These are phyloP conservation scores for Balansia obtecta DNA, from an alignment of 2,329 filamentous ascomycete species.

Conservation along the genomic window DNA sequence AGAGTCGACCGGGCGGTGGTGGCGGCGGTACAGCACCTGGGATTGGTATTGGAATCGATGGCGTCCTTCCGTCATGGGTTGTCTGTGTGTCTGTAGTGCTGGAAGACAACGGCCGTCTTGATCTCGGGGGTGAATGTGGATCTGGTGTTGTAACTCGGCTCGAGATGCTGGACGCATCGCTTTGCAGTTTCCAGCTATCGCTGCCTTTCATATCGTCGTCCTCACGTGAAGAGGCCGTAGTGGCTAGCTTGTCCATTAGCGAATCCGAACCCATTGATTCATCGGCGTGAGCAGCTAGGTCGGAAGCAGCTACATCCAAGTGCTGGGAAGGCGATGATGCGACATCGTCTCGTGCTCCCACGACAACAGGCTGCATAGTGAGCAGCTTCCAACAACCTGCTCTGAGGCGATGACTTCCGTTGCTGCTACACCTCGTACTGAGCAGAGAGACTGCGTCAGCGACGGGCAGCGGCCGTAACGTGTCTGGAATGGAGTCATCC, in stretches of 20 bases:
- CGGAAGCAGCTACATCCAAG: background rate
- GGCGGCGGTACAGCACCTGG: constrained; percentile 5
- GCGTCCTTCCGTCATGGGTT: constrained; percentile 7
- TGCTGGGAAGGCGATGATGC: background rate
- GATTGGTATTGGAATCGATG: constrained; percentile 6
- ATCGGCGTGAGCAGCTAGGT: background rate
- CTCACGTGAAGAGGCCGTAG: constrained; percentile 15
- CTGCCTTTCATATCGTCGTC: constrained; percentile 15
- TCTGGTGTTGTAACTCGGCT: constrained; percentile 18
- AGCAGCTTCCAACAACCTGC: background rate
- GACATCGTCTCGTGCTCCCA: background rate
- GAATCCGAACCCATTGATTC: background rate
- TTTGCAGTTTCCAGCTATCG: constrained; percentile 15
- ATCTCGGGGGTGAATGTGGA: constrained; percentile 9
- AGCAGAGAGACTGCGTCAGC: constrained; percentile 7
- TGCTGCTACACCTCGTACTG: constrained; percentile 3
- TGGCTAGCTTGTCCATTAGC: constrained; percentile 4
- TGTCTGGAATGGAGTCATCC: constrained; percentile 6
- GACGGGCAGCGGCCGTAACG: constrained; percentile 6
- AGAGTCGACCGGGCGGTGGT: constrained; percentile 6
- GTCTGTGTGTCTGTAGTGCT: constrained; percentile 8
- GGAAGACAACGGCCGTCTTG: constrained; percentile 7
- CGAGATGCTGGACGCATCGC: constrained; percentile 16
- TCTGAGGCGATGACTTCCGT: background rate
- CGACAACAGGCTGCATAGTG: background rate